Conservation (phyloP, 2,329 filamentous ascomycete genomes). For the Pseudogymnoascus sp. region DNA sequence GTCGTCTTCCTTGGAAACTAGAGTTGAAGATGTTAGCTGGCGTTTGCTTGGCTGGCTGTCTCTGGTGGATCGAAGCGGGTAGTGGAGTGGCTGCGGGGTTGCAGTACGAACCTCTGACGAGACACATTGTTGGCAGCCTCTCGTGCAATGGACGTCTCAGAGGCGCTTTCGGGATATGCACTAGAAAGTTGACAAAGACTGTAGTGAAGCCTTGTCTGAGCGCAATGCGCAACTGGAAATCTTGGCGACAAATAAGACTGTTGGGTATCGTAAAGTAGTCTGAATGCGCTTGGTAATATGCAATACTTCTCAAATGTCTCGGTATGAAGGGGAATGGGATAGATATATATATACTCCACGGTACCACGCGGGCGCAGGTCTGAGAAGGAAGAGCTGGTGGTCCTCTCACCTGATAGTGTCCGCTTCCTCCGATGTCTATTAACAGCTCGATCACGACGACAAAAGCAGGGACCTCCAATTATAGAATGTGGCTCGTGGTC, state of each 20-base stretch:
- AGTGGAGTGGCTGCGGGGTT: conserved; percentile 7
- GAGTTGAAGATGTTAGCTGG: not conserved
- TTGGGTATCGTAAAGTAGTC: not conserved
- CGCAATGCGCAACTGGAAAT: not conserved
- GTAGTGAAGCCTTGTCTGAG: conserved; percentile 1
- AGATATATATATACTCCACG: not conserved
- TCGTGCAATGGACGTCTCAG: not conserved
- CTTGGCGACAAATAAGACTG: not conserved
- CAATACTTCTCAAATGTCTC: not conserved
- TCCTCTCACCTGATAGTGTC: conserved; percentile 1
- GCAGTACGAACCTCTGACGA: conserved; percentile 5
- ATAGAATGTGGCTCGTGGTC: conserved; percentile 6
- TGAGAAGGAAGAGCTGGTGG: conserved; percentile 3
- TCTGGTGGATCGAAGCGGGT: not conserved
- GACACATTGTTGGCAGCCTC: conserved; percentile 4
- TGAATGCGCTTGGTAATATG: not conserved
- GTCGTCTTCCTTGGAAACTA: not conserved
- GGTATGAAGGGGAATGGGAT: not conserved
- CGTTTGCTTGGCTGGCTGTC: not conserved
- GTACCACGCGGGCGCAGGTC: not conserved
- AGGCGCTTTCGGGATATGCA: not conserved
- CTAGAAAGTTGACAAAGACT: not conserved
- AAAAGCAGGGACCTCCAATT: not conserved
- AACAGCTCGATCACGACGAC: conserved; percentile 1
- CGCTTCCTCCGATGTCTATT: not conserved